phyloP scores from a whole-genome alignment of 345 rosid genomes.

The sweet orange (Citrus sinensis) region DNA sequence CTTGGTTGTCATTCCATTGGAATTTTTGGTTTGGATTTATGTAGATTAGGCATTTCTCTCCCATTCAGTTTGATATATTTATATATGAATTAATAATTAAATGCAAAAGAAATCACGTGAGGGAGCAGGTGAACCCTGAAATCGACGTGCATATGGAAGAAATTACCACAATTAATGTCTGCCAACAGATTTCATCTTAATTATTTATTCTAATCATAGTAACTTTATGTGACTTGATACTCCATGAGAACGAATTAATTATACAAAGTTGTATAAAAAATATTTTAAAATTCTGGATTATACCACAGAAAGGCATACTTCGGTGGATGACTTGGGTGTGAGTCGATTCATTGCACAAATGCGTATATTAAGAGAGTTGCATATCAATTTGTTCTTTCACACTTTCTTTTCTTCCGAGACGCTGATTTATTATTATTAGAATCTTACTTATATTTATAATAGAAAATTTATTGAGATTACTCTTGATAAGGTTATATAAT shows the following conservation, averaged over 20 bases:
- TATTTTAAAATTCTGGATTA: too few species aligned
- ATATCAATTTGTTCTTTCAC: neutral
- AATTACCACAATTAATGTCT: neutral
- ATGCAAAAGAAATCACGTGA: conserved; percentile 11
- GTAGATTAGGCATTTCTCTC: conserved; percentile 34
- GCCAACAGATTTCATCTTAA: neutral
- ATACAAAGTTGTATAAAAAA: too few species aligned
- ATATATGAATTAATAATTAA: neutral
- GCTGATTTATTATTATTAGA: too few species aligned
- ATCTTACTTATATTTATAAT: too few species aligned
- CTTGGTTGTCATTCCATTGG: conserved; percentile 57
- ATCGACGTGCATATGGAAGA: neutral
- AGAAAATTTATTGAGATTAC: too few species aligned
- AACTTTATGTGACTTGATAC: neutral
- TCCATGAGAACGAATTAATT: neutral
- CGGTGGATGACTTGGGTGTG: neutral
- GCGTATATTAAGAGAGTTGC: neutral
- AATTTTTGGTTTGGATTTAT: conserved; percentile 48
- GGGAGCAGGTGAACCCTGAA: conserved; percentile 13
- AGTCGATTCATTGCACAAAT: conserved; percentile 4
- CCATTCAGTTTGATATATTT: neutral
- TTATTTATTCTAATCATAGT: neutral
- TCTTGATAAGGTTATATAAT: too few species aligned
- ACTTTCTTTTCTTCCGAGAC: too few species aligned
- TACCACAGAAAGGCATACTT: neutral